Base-by-base conservation (phyloP, 2,329 filamentous ascomycete species). In the Orbilia brochopaga region DNA sequence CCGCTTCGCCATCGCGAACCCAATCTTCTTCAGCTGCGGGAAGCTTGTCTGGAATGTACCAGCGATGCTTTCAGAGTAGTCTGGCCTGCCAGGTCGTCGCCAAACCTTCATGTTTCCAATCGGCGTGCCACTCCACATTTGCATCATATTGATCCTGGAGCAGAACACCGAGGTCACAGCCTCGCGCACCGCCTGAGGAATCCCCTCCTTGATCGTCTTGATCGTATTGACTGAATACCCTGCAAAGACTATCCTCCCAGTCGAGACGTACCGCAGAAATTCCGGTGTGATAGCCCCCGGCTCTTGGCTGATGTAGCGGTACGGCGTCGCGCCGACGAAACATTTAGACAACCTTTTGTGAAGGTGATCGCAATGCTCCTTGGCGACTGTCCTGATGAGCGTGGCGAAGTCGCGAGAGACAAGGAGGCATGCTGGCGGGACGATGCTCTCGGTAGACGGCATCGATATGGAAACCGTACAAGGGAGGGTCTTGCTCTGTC, bases 331-430 rank as follows among this genome's bases (percentile, higher is more conserved):
- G 37, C 37, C 37, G 37, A 42, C 37, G 37, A 42, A 13, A 17
- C 37, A 42, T 42, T 42, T 17, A 15, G 37, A 42, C 37, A 42
- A 13, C 37, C 37, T 13, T 4, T 15, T 13, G 37, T 42, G 37
- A 4, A 42, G 37, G 4, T 13, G 37, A 13, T 42, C 37, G 37
- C 13, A 15, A 13, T 42, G n/a, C 3, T 42, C 37, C 37, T 15
- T 4, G n/a, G 37, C 37, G n/a, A 42, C 15, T 2, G 24, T 30
- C 1, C 15, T 21, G 17, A 60, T 23, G n/a, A 23, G 17, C 19
- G 30, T 27, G 2, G 57, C 40, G 44, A 60, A 52, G 42, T 10
- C 17, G 17, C 51, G 46, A 13, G 44, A 60, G 2, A 60, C 57
- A 1, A 60, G 30, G n/a, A 60, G 13, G 32, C 23, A 55, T 37